Base-by-base conservation (phyloP, 1,139 yeast species). In the Taphrina wiesneri region DNA sequence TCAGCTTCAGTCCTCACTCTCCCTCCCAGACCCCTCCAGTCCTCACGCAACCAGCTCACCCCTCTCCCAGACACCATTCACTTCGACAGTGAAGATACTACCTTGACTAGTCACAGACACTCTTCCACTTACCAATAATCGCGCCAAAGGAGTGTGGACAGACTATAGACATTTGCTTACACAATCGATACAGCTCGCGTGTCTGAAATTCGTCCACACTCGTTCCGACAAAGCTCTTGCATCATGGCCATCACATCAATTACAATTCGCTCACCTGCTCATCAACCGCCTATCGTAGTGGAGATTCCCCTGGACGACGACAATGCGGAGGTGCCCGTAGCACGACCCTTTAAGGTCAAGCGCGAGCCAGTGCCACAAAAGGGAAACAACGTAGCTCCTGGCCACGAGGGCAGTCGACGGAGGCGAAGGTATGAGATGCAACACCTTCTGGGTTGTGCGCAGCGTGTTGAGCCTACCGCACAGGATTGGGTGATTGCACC, bases 361-460 rank as follows among this genome's bases (percentile, higher is more conserved):
- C 56, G 45, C 28, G 56, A 52, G 45, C 56, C 56, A 17, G 45
- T 34, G 30, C 45, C 56, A 15, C 56, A 52, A 17, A 52, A 52
- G 28, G 45, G 45, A 21, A 52, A 52, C 28, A 52, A 34, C 6
- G 56, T 52, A 9, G 45, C 56, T 19, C 56, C 56, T 3, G 56
- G 56, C 21, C 56, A 52, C 45, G 56, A 52, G 28, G 56, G 56
- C 45, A 52, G 56, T 32, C 30, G 56, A 32, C 25, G 56, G 9
- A 9, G 56, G 26, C 41, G 56, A 13, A 25, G 56, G 9, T 34
- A 52, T 17, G 56, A 52, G 17, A 52, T 52, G 56, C 45, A 52
- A 19, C 56, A 52, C 34, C 45, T 52, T 9, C 45, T 52, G 9
- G 56, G 45, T 13, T 52, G 56, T 32, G 39, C 41, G 7, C 56